Conservation (phyloP, 2,329 filamentous ascomycete genomes). For the Fusarium proliferatum region DNA sequence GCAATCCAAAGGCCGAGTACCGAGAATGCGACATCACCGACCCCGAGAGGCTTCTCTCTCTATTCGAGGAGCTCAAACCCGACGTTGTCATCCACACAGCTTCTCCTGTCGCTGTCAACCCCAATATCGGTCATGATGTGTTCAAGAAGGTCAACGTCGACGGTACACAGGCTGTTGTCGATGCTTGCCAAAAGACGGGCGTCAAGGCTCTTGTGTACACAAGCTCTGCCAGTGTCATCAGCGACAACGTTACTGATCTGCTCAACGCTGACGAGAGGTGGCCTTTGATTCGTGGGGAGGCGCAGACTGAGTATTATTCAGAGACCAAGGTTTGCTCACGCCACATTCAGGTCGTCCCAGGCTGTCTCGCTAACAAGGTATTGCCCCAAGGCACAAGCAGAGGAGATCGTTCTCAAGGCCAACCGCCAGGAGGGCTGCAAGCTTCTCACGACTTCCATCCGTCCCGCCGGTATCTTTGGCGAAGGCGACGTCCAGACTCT, state of each 20-base stretch:
- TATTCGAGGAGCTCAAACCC: conserved; percentile 76
- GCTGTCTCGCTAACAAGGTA: not conserved
- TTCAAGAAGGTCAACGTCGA: conserved; percentile 89
- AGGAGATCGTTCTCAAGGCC: conserved; percentile 81
- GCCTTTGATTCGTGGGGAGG: conserved; percentile 77
- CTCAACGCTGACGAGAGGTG: conserved; percentile 87
- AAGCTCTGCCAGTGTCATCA: conserved; percentile 86
- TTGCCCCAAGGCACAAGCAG: conserved; percentile 73
- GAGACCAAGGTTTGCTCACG: conserved; percentile 77
- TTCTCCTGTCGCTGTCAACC: conserved; percentile 70
- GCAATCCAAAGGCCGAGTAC: conserved; percentile 70
- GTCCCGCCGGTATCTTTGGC: conserved; percentile 90
- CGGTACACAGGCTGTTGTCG: conserved; percentile 82
- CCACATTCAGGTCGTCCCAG: not conserved
- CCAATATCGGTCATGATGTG: conserved; percentile 66
- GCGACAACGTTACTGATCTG: conserved; percentile 82
- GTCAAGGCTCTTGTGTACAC: conserved; percentile 92
- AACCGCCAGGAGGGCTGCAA: conserved; percentile 69
- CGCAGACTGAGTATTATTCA: conserved; percentile 85
- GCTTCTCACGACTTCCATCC: conserved; percentile 82
- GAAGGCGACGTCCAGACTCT: conserved; percentile 85
- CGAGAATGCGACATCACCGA: conserved; percentile 84
- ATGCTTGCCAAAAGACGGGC: conserved; percentile 74
- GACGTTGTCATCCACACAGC: conserved; percentile 94
- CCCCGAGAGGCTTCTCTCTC: conserved; percentile 65